Evolutionary conservation across 78 protist genomes (phyloP), one percentile per base, ranked within the genome.

Genomic region (Guillardia theta): DNA sequence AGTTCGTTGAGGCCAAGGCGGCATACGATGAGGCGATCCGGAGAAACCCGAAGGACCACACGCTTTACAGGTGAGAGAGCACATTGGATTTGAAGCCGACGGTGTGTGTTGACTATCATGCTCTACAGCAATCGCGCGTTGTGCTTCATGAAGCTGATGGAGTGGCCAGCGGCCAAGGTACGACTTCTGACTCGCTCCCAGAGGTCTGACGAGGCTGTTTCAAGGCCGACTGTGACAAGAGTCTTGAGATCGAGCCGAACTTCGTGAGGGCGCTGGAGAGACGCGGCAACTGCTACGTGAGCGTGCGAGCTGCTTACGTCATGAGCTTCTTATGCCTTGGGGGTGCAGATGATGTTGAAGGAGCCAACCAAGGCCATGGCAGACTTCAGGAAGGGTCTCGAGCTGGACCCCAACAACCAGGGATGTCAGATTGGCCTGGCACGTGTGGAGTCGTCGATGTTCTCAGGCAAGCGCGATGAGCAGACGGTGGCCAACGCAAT

Each of bases 21-120:
- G 37, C 1, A 6, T 88, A 88, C 37, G 94, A 94, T 47, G 98
- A 98, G 62, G 99, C 99, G 37, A 94, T 98, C 95, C 93, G 94
- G 88, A 77, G 99, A 45, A 96, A 98, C 90, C 98, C 99, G 44
- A 54, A 33, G 30, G 97, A 97, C 62, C 97, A 94, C 77, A 93
- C 95, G 10, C 88, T n/a, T n/a, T n/a, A n/a, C n/a, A n/a, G n/a
- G n/a, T n/a, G n/a, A n/a, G n/a, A n/a, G n/a, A n/a, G n/a, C n/a
- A n/a, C n/a, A n/a, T n/a, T n/a, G n/a, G n/a, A n/a, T n/a, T n/a
- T n/a, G n/a, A n/a, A n/a, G n/a, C n/a, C n/a, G n/a, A n/a, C n/a
- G n/a, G n/a, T n/a, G n/a, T n/a, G n/a, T n/a, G n/a, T n/a, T n/a
- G n/a, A n/a, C n/a, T n/a, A n/a, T n/a, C n/a, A n/a, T n/a, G n/a